Percentiles rank a stretch among this genome's conserved stretches.
phyloP scores from a whole-genome alignment of 345 rosid species.

The Camelina hispida region DNA sequence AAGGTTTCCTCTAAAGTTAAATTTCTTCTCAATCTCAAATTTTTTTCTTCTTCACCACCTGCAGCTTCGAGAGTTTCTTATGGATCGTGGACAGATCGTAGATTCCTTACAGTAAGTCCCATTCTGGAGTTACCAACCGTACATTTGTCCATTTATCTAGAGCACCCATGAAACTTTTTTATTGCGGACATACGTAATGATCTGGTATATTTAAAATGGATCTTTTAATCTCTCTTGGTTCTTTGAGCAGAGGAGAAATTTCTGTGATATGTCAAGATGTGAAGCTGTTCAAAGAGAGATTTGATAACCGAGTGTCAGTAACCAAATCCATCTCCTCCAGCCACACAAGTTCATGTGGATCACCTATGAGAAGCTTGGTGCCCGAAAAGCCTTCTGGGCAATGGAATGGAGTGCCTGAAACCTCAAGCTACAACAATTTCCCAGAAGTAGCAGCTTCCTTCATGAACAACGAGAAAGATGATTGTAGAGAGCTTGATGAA shows the following conservation, averaged over 20 bases:
- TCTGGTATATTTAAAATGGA: neutral
- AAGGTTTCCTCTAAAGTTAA: constrained; percentile 13
- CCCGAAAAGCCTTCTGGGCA: neutral
- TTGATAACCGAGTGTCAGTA: constrained; percentile 61
- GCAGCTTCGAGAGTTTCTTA: constrained; percentile 81
- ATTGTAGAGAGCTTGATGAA: constrained; percentile 48
- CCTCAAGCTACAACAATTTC: constrained; percentile 33
- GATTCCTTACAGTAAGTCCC: constrained; percentile 85
- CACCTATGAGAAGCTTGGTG: constrained; percentile 52
- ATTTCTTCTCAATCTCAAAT: neutral
- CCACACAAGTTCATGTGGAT: constrained; percentile 68
- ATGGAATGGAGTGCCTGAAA: constrained; percentile 26
- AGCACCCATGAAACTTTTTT: neutral
- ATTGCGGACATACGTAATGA: neutral
- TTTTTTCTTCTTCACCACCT: constrained; percentile 30
- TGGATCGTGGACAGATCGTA: constrained; percentile 80
- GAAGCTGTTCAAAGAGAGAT: constrained; percentile 72
- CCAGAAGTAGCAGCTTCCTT: constrained; percentile 35
- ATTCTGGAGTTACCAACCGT: constrained; percentile 10
- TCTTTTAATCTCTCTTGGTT: constrained; percentile 26
- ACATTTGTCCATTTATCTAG: neutral
- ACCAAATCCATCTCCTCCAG: constrained; percentile 64
- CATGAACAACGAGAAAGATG: constrained; percentile 28
- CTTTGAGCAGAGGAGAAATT: constrained; percentile 79
- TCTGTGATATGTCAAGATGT: constrained; percentile 87